phyloP scores from a whole-genome alignment of 805 yeast genomes.

The Peterozyma xylosa region DNA sequence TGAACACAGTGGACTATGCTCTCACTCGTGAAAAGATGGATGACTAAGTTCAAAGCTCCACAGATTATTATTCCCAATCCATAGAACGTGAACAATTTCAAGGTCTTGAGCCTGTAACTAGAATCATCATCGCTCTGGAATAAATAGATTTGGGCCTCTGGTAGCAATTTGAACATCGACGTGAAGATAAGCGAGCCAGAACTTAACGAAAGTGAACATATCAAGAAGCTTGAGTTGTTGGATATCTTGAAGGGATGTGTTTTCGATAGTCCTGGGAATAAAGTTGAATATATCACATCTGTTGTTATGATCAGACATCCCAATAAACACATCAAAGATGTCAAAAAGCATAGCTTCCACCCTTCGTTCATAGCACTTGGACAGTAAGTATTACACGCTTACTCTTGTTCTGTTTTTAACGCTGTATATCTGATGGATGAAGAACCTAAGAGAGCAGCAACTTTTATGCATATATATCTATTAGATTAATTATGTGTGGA shows the following conservation, averaged over 20 bases:
- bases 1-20: slow-evolving; percentile 85
- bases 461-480: too few relatives aligned
- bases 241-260: slow-evolving; percentile 43
- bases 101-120: slow-evolving; percentile 12
- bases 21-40: slow-evolving; percentile 73
- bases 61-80: slow-evolving; percentile 55
- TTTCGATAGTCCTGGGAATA: slow-evolving; percentile 33
- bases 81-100: slow-evolving; percentile 31
- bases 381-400: too few relatives aligned
- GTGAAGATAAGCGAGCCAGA: slow-evolving; percentile 82
- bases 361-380: slow-evolving; percentile 33
- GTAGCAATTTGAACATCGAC: slow-evolving; percentile 69
- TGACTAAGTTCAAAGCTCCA: slow-evolving; percentile 47
- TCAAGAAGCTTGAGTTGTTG: slow-evolving; percentile 57
- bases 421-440: too few relatives aligned
- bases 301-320: slow-evolving; percentile 64
- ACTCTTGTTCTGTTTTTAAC: too few relatives aligned
- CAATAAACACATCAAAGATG: slow-evolving; percentile 61
- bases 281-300: slow-evolving; percentile 43
- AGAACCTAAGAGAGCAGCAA: too few relatives aligned
- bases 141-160: slow-evolving; percentile 50
- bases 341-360: slow-evolving; percentile 56
- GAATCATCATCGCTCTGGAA: slow-evolving; percentile 14
- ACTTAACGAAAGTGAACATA: slow-evolving; percentile 68
- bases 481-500: too few relatives aligned